These are phyloP conservation scores for Rhododendron ferrugineum DNA, from an alignment of 148 eudicot genomes.

Conservation along the genomic window DNA sequence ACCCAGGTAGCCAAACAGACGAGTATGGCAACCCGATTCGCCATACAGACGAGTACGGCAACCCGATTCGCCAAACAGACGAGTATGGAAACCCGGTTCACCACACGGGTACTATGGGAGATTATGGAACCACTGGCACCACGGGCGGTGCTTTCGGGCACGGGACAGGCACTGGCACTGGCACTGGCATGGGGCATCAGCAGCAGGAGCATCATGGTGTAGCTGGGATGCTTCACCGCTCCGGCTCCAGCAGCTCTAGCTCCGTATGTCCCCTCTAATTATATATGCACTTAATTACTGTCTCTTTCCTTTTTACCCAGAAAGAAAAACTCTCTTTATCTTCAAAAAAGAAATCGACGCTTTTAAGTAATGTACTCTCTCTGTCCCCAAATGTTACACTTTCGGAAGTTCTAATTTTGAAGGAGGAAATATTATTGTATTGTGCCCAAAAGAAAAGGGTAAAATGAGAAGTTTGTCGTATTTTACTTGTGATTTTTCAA, in stretches of 20 bases:
- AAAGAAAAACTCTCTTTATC: no score
- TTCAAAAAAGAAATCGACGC: no score
- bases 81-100: constrained; percentile 20
- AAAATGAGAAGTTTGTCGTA: no score
- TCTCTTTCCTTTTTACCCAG: background rate
- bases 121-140: constrained; percentile 7
- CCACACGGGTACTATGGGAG: constrained; percentile 16
- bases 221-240: constrained; percentile 49
- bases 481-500: no score
- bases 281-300: background rate
- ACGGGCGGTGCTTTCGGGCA: background rate
- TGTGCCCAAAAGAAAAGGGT: no score
- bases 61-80: constrained; percentile 15
- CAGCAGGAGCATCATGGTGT: constrained; percentile 11
- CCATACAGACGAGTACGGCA: background rate
- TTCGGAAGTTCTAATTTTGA: no score
- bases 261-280: constrained; percentile 29
- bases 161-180: background rate
- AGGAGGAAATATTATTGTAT: no score
- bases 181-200: constrained; percentile 4
- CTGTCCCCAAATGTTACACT: no score
- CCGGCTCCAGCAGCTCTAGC: constrained; percentile 84
- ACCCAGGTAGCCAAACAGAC: constrained; percentile 9
- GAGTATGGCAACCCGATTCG: constrained; percentile 6
- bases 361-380: no score